Base-by-base conservation (phyloP, 257 asterid genomes). In the Paulownia fortunei region DNA sequence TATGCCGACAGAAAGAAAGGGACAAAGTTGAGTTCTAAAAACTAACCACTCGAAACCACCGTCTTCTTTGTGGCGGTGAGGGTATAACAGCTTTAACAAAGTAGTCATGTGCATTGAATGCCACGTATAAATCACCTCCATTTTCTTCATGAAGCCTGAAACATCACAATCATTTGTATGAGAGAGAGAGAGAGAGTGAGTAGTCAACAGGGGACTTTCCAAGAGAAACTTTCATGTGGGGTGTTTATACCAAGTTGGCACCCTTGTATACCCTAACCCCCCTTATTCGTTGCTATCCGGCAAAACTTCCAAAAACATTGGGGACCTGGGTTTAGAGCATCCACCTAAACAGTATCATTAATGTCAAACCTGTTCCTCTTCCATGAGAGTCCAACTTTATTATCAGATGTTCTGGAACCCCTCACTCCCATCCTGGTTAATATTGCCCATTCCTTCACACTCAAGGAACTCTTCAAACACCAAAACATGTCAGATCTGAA, bases 1-100 rank as follows among this genome's bases (percentile, higher is more conserved):
- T 16, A 44, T 77, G 76, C 39, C 62, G 52, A 52, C 70, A 52
- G 64, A 54, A 68, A 72, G 78, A 15, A 15, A 42, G 54, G 26
- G 19, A 24, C 9, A 64, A 65, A 54, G 26, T 26, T 34, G 82
- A 73, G 19, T 59, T 39, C 30, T 18, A 63, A 44, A 77, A 79
- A 81, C 99, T 89, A 74, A 94, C 99, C 97, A 94, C 94, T 69
- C 98, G 92, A 82, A 81, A 85, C 99, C 99, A 94, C 39, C 23
- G 80, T 80, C 84, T 85, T 70, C 62, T 72, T 66, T 41, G 71
- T 76, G 99, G 96, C 9, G 96, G 97, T 26, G 92, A 83, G 11
- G 99, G 99, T 78, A 94, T 78, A 59, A 56, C 73, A 74, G 85
- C 86, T 79, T 84, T 78, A 66, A 94, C 84, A 58, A 69, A 84